These are phyloP conservation scores for Euphorbia peplus DNA, from an alignment of 345 rosid genomes.

Conservation along the genomic window DNA sequence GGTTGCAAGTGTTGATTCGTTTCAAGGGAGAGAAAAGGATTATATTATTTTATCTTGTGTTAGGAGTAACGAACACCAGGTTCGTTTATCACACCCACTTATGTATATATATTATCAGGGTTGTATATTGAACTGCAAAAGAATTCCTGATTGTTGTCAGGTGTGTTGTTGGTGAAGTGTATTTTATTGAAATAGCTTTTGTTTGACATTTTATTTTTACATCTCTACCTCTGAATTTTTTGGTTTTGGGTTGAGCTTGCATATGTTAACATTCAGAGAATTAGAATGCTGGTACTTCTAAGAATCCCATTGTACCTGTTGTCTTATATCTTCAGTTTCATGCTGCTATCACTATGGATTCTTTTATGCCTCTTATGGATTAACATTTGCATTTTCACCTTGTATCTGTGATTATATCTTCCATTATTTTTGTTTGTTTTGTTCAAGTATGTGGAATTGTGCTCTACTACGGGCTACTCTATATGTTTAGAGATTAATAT, in stretches of 20 bases:
- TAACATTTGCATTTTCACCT: too few species aligned
- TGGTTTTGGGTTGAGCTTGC: not conserved
- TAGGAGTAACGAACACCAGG: slow-evolving; percentile 99
- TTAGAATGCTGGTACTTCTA: not conserved
- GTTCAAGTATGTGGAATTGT: too few species aligned
- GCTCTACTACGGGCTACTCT: not conserved
- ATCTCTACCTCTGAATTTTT: not conserved
- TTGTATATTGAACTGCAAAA: too few species aligned
- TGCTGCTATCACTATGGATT: too few species aligned
- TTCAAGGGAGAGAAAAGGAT: slow-evolving; percentile 99
- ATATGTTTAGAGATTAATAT: not conserved
- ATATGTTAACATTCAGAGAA: not conserved
- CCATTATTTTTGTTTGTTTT: too few species aligned
- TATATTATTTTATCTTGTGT: slow-evolving; percentile 98
- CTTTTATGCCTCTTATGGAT: too few species aligned
- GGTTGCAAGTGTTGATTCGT: slow-evolving; percentile 99
- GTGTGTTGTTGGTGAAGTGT: too few species aligned
- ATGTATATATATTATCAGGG: not conserved
- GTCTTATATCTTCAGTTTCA: not conserved
- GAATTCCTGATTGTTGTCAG: not conserved
- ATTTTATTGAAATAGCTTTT: too few species aligned
- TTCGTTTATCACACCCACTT: slow-evolving; percentile 23
- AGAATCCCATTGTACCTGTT: not conserved
- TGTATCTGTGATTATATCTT: too few species aligned
- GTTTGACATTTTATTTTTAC: not conserved